Conservation (phyloP, 75 land plant genomes). For the Chamaecyparis obtusa region DNA sequence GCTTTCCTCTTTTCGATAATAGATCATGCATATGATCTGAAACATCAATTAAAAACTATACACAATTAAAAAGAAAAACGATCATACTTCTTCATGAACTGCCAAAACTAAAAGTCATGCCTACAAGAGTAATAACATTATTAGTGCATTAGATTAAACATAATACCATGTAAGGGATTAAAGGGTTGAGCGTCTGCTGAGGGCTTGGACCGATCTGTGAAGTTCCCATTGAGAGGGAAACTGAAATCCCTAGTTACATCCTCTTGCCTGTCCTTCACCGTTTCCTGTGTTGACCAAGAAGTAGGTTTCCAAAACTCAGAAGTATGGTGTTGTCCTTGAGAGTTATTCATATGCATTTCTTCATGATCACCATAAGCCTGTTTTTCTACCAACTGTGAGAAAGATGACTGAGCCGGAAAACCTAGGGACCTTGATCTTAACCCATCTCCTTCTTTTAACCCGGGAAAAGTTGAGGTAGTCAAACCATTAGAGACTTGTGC, state of each 20-base stretch:
- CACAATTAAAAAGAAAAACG: too few species aligned
- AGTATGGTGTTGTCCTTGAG: neutral
- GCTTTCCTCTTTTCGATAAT: too few species aligned
- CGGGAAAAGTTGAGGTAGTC: neutral
- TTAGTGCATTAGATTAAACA: neutral
- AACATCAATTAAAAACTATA: neutral
- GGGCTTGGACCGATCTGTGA: neutral
- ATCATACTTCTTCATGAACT: too few species aligned
- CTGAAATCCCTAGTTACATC: neutral
- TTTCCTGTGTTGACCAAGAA: neutral
- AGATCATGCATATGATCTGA: neutral
- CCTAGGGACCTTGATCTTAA: neutral
- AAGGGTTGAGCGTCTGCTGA: neutral
- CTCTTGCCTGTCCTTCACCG: neutral
- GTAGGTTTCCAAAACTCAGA: neutral
- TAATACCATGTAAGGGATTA: neutral
- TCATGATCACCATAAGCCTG: neutral
- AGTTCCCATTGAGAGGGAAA: neutral
- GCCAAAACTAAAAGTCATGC: too few species aligned
- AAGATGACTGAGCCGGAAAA: neutral
- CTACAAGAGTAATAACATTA: too few species aligned
- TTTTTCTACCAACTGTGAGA: neutral
- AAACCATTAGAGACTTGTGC: neutral
- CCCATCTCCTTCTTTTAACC: neutral
- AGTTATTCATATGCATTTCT: neutral